Conservation (phyloP, 2,329 filamentous ascomycete genomes). For the Alternaria solani region DNA sequence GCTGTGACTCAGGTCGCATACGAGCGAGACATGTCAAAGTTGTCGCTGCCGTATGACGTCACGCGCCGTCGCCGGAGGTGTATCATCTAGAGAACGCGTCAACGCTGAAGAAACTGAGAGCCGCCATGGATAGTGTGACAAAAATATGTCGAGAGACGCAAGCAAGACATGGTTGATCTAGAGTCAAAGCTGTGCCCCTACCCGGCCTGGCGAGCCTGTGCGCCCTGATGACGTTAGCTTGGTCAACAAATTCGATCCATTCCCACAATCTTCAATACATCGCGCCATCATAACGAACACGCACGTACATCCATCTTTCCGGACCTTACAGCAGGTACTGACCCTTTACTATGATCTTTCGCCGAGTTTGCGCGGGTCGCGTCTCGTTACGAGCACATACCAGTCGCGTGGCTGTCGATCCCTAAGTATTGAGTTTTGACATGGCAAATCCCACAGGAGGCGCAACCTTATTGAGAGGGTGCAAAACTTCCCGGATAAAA, state of each 20-base stretch:
- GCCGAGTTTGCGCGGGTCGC: conserved; percentile 9
- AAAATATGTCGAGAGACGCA: not conserved
- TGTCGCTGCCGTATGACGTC: not conserved
- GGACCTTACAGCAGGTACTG: not conserved
- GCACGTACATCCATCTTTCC: not conserved
- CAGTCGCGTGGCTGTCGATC: conserved; percentile 1
- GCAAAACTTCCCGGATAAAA: not conserved
- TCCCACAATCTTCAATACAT: not conserved
- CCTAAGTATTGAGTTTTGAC: conserved; percentile 8
- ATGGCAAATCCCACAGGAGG: not conserved
- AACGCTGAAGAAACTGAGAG: not conserved
- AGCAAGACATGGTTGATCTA: not conserved
- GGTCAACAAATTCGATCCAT: not conserved
- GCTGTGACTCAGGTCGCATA: not conserved
- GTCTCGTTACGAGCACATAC: not conserved
- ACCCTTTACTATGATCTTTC: not conserved
- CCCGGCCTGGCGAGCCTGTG: not conserved
- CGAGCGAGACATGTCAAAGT: not conserved
- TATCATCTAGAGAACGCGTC: not conserved
- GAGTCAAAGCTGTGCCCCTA: not conserved
- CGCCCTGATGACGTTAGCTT: not conserved
- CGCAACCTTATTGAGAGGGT: not conserved
- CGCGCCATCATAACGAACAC: not conserved
- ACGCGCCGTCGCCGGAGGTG: not conserved
- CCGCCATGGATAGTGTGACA: not conserved